phyloP scores from a whole-genome alignment of 495 filamentous ascomycete species.

The Terfezia boudieri region DNA sequence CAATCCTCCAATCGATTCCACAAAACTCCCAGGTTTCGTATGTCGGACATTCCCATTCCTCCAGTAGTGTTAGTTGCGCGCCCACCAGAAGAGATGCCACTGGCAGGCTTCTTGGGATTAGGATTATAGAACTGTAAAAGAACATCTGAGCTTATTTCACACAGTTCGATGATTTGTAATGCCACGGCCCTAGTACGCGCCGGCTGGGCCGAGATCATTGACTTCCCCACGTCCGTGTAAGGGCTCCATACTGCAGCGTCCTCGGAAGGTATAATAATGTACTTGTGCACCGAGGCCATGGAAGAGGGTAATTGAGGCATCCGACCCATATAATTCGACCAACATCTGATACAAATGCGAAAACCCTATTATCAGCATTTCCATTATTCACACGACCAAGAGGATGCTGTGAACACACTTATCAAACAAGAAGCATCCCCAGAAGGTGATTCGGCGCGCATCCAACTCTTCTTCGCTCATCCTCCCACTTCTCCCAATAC shows the following conservation, averaged over 20 bases:
- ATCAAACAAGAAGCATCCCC: slow-evolving; percentile 97
- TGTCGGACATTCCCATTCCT: slow-evolving; percentile 28
- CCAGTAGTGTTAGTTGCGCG: slow-evolving; percentile 5
- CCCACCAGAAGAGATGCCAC: slow-evolving; percentile 24
- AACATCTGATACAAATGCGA: slow-evolving; percentile 34
- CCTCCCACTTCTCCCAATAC: slow-evolving; percentile 24
- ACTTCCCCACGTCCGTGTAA: slow-evolving; percentile 64
- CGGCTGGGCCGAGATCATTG: slow-evolving; percentile 32
- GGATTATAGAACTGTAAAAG: slow-evolving; percentile 83
- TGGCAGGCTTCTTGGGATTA: slow-evolving; percentile 24
- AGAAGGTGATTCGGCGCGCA: slow-evolving; percentile 77
- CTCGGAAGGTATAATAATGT: slow-evolving; percentile 76
- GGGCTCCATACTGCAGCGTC: slow-evolving; percentile 71
- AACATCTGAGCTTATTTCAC: slow-evolving; percentile 83
- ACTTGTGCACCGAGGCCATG: slow-evolving; percentile 63
- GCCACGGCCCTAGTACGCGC: slow-evolving; percentile 65
- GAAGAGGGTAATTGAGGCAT: slow-evolving; percentile 64
- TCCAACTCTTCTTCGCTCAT: slow-evolving; percentile 70
- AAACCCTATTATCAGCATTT: not conserved
- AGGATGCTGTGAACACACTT: slow-evolving; percentile 30
- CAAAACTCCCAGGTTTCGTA: slow-evolving; percentile 81
- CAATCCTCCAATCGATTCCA: slow-evolving; percentile 80
- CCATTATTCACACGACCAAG: not conserved
- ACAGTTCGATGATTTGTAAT: slow-evolving; percentile 58
- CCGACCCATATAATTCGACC: slow-evolving; percentile 93